Conservation (phyloP, 2,329 filamentous ascomycete genomes). For the Exserohilum turcica region DNA sequence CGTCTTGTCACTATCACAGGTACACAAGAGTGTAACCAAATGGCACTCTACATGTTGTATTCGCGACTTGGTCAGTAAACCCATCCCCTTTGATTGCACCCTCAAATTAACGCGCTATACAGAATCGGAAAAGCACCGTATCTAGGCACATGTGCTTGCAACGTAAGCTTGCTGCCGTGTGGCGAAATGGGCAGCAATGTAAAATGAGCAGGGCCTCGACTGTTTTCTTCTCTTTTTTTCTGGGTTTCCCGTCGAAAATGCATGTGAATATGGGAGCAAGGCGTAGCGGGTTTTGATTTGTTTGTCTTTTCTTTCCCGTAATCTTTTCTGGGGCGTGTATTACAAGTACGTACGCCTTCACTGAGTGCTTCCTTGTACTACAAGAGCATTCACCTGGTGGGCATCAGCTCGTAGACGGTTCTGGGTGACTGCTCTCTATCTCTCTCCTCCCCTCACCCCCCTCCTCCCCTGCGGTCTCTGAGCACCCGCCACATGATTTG, state of each 20-base stretch:
- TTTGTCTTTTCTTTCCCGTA: not conserved
- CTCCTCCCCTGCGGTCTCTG: not conserved
- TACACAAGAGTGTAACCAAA: slow-evolving; percentile 97
- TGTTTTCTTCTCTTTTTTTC: too few relatives aligned
- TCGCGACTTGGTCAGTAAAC: slow-evolving; percentile 79
- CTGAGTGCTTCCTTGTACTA: not conserved
- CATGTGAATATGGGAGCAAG: slow-evolving; percentile 16
- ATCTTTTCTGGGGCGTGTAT: slow-evolving; percentile 7
- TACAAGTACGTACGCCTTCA: slow-evolving; percentile 4
- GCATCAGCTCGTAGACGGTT: not conserved
- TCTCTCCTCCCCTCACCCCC: too few relatives aligned
- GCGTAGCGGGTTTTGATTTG: slow-evolving; percentile 14
- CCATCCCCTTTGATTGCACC: slow-evolving; percentile 1
- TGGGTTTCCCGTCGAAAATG: not conserved
- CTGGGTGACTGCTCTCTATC: too few relatives aligned
- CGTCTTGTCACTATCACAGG: slow-evolving; percentile 96
- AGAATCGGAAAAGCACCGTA: slow-evolving; percentile 80
- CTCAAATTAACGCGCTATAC: slow-evolving; percentile 19
- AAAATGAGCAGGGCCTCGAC: slow-evolving; percentile 4
- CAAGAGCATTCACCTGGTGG: not conserved
- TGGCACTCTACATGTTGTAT: slow-evolving; percentile 99
- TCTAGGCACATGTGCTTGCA: slow-evolving; percentile 49
- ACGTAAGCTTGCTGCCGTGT: not conserved
- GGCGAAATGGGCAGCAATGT: not conserved
- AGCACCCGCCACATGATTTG: slow-evolving; percentile 8